Conservation (phyloP, 2,329 filamentous ascomycete species). For the Penicillium brevicompactum region DNA sequence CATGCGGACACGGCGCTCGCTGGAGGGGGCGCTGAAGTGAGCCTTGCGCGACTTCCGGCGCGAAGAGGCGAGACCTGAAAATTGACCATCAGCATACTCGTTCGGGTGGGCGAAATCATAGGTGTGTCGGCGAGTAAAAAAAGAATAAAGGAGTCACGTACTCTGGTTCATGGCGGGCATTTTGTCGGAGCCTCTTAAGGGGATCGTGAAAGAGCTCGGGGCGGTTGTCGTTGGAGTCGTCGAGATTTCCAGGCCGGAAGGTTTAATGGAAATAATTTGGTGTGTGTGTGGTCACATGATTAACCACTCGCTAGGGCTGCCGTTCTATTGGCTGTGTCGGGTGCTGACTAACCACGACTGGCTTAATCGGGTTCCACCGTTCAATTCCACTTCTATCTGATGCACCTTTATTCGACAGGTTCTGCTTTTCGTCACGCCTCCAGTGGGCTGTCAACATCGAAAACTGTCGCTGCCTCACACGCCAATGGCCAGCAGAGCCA, state of each 20-base stretch:
- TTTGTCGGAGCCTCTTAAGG: neutral
- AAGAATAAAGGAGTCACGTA: neutral
- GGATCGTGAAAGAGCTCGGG: neutral
- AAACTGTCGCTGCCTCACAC: too few relatives aligned
- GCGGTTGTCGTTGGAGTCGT: neutral
- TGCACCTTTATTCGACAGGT: too few relatives aligned
- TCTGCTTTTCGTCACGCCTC: too few relatives aligned
- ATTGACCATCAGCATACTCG: constrained; percentile 10
- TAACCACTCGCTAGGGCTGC: neutral
- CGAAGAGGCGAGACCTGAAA: constrained; percentile 63
- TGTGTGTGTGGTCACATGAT: neutral
- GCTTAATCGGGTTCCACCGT: neutral
- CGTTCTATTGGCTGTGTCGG: neutral
- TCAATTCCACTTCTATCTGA: neutral
- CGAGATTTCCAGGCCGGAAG: neutral
- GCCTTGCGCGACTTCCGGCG: constrained; percentile 99
- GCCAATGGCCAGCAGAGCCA: neutral
- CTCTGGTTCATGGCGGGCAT: neutral
- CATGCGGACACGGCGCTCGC: constrained; percentile 94
- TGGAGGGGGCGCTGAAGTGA: constrained; percentile 95
- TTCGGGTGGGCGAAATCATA: constrained; percentile 6
- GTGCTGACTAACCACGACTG: neutral
- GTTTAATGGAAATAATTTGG: neutral
- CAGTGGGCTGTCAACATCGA: too few relatives aligned
- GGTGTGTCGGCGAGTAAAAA: neutral